Percentiles rank a stretch among this genome's conserved stretches.
These are phyloP conservation scores for Cubamyces sp. DNA, from an alignment of 768 basidiomycete species.

Conservation along the genomic window DNA sequence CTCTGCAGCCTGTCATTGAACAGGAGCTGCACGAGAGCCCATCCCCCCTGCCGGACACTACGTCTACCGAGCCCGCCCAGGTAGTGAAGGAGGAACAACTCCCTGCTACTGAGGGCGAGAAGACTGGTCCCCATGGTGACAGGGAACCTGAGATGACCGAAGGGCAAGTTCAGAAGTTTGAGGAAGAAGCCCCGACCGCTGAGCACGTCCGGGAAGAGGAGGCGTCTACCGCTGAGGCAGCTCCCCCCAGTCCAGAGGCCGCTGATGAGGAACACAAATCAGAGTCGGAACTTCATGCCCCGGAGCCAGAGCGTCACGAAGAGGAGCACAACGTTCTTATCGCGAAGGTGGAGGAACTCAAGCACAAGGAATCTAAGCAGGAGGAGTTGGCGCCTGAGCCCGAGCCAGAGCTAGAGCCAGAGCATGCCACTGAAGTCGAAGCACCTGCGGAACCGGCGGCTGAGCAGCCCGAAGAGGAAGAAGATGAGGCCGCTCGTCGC, in stretches of 20 bases:
- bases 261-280: neutral
- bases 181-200: slow-evolving; percentile 2
- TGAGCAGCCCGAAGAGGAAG: slow-evolving; percentile 38
- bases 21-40: slow-evolving; percentile 34
- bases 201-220: slow-evolving; percentile 2
- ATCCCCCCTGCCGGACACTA: slow-evolving; percentile 19
- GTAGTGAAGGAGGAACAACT: slow-evolving; percentile 10
- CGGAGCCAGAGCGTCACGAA: neutral
- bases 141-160: slow-evolving; percentile 22
- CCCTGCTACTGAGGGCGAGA: slow-evolving; percentile 13
- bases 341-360: neutral
- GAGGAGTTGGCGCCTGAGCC: no score
- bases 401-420: neutral
- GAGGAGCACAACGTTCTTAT: neutral
- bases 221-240: neutral
- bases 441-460: neutral
- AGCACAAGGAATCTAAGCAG: no score
- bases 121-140: slow-evolving; percentile 22
- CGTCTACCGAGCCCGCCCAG: neutral
- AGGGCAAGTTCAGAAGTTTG: slow-evolving; percentile 18
- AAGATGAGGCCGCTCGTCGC: slow-evolving; percentile 57
- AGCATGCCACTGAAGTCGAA: neutral
- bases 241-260: neutral
- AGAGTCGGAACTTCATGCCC: neutral
- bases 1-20: slow-evolving; percentile 22